A percentile compares a stretch with the other conserved stretches of the same genome.
These are phyloP conservation scores for Linanthus parryae DNA, from an alignment of 148 eudicot genomes.

Conservation along the genomic window DNA sequence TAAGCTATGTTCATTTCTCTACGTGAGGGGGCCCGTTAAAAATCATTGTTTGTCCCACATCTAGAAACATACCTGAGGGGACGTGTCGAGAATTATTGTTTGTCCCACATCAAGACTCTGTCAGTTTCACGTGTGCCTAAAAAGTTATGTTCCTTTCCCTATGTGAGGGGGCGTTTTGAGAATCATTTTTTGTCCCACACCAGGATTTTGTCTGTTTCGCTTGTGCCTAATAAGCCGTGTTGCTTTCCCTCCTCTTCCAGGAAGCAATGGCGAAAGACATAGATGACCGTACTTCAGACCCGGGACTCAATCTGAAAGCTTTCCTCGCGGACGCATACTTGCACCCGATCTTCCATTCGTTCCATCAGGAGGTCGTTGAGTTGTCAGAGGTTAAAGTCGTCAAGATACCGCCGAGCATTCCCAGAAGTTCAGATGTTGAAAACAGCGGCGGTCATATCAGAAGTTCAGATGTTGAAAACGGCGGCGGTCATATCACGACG, in stretches of 20 bases:
- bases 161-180: too few relatives aligned
- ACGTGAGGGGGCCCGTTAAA: too few relatives aligned
- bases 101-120: too few relatives aligned
- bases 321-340: conserved; percentile 72
- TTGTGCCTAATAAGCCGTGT: neutral
- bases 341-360: conserved; percentile 85
- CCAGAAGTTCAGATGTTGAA: conserved; percentile 15
- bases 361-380: conserved; percentile 63
- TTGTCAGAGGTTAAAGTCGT: conserved; percentile 53
- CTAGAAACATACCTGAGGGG: too few relatives aligned
- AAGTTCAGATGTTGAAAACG: conserved; percentile 10
- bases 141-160: too few relatives aligned
- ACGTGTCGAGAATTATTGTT: too few relatives aligned
- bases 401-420: conserved; percentile 23
- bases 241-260: conserved; percentile 41
- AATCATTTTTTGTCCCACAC: too few relatives aligned
- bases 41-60: too few relatives aligned
- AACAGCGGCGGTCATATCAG: conserved; percentile 34
- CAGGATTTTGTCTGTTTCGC: neutral
- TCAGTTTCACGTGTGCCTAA: too few relatives aligned
- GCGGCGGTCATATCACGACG: conserved; percentile 9
- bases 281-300: conserved; percentile 45
- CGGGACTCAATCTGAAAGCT: conserved; percentile 48
- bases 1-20: neutral
- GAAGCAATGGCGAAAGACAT: conserved; percentile 84